phyloP scores from a whole-genome alignment of 208 protist genomes.

The Trypanosomatidae sp. region DNA sequence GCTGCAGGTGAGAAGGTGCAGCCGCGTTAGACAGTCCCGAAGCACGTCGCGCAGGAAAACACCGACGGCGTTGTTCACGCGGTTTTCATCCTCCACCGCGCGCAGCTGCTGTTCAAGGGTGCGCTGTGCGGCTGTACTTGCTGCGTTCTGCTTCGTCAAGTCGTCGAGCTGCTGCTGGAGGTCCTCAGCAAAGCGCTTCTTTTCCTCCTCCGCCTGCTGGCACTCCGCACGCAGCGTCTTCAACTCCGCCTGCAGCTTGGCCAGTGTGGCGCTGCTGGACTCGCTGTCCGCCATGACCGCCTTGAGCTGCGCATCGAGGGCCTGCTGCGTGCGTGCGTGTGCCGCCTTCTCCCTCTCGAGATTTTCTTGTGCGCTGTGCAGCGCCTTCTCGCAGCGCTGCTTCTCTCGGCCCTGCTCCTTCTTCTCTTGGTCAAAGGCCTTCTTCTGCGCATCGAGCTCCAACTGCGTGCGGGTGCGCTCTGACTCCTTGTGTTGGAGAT shows the following conservation, averaged over 20 bases:
- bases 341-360: too few species aligned
- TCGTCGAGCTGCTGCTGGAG: background rate
- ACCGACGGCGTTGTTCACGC: conserved; percentile 26
- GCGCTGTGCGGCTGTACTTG: too few species aligned
- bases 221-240: too few species aligned
- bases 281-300: conserved; percentile 8
- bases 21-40: conserved; percentile 31
- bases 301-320: conserved; percentile 6
- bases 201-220: too few species aligned
- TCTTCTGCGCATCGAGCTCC: background rate
- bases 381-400: background rate
- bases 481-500: too few species aligned
- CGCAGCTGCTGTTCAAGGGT: too few species aligned
- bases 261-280: too few species aligned
- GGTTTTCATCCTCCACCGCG: conserved; percentile 12
- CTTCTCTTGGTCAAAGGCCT: too few species aligned
- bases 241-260: too few species aligned
- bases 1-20: conserved; percentile 21
- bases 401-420: too few species aligned
- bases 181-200: too few species aligned
- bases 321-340: too few species aligned
- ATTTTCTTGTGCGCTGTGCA: background rate
- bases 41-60: conserved; percentile 46
- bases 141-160: conserved; percentile 17
- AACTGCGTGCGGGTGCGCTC: background rate